A percentile compares a stretch with the other conserved stretches of the same genome.
phyloP scores from a whole-genome alignment of 1,284 basidiomycete genomes.

The Austropuccinia psidii region DNA sequence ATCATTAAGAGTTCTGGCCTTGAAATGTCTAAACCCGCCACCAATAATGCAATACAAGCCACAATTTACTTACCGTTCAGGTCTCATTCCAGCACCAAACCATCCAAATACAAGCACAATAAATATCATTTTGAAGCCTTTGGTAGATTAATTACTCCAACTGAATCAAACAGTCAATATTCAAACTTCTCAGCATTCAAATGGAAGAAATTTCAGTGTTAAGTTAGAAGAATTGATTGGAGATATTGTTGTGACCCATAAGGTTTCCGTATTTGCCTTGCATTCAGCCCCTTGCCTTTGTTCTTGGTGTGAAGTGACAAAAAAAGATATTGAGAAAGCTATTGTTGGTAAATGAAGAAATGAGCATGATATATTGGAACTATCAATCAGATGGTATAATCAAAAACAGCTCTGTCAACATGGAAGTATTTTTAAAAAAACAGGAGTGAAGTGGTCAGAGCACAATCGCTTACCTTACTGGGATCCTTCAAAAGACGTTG shows the following conservation, averaged over 20 bases:
- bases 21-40: slow-evolving; percentile 5
- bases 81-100: slow-evolving; percentile 1
- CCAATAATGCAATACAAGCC: not conserved
- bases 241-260: slow-evolving; percentile 1
- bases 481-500: slow-evolving; percentile 12
- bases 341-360: not conserved
- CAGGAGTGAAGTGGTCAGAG: slow-evolving; percentile 11
- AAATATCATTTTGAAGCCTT: not conserved
- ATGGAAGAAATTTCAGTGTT: not conserved
- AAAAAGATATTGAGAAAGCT: not conserved
- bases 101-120: not conserved
- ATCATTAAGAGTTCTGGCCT: not conserved
- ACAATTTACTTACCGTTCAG: not conserved
- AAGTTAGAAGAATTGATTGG: not conserved
- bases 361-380: not conserved
- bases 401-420: not conserved
- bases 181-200: not conserved
- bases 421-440: not conserved
- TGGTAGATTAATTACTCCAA: not conserved
- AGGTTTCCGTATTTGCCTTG: not conserved
- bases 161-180: not conserved
- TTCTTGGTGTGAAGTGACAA: not conserved
- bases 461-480: slow-evolving; percentile 18
- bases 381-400: not conserved
- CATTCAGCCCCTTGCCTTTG: not conserved